Evolutionary conservation across 805 yeast species (phyloP), one percentile per base, ranked within the genome.

Genomic region (Spathaspora passalidarum): DNA sequence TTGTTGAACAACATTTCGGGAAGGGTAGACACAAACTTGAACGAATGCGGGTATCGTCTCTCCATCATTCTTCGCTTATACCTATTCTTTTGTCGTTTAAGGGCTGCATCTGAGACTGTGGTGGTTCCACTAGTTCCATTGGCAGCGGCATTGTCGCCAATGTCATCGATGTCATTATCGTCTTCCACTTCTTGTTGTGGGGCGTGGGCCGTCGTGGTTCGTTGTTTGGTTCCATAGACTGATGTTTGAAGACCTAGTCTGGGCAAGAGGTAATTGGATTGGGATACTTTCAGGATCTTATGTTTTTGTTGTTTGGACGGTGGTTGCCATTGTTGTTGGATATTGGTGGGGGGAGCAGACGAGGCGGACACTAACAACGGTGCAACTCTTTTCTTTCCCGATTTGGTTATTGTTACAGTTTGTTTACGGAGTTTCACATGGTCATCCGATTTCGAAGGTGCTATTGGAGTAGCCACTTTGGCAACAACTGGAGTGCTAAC

Each of bases 341-440:
- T 34, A 23, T 42, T 34, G 7, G 32, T 20, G 8, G 38, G 5
- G 9, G 38, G 14, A 5, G 39, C 22, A 22, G 47, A 37, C 1
- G 78, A 56, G 1, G 71, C 59, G 1, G 91, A 80, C 3, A 86
- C 74, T 11, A 86, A 62, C 18, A 82, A 71, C 4, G 94, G 95
- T 0, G 87, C 78, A 2, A 87, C 89, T 53, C 94, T 66, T 54
- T 86, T 86, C 56, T 80, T 81, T 3, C 94, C 94, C 32, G 84
- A 83, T 54, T 87, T 86, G 1, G 91, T 80, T 4, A 86, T 75
- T 2, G 86, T 76, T 1, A 83, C 76, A 65, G 65, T 82, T 77
- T 61, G 64, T 34, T 43, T 47, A 11, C 42, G 26, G 9, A 44
- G 46, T 32, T 43, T 44, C 5, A 20, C 43, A 17, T 52, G 45